These are phyloP conservation scores for Mortierella sp. DNA, from an alignment of 371 early-diverging fungal genomes.

Conservation along the genomic window DNA sequence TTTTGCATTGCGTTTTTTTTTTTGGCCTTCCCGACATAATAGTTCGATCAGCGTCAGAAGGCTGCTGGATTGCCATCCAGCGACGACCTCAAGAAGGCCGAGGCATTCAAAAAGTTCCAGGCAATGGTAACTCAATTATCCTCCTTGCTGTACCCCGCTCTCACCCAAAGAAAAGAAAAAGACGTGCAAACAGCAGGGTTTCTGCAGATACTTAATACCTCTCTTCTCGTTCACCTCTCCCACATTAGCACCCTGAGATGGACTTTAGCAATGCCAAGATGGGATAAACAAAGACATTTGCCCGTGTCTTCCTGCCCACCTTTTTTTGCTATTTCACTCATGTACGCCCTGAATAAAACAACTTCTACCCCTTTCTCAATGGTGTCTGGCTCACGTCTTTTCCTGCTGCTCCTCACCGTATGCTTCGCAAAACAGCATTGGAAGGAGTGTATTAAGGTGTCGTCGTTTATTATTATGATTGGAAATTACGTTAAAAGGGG, in stretches of 20 bases:
- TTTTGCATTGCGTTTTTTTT: not conserved
- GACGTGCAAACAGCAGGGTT: not conserved
- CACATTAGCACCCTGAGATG: slow-evolving; percentile 47
- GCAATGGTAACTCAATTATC: slow-evolving; percentile 48
- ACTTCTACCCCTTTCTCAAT: not conserved
- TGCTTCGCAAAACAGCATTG: too few relatives aligned
- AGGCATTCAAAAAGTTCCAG: slow-evolving; percentile 86
- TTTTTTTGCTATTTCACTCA: too few relatives aligned
- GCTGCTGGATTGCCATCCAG: slow-evolving; percentile 85
- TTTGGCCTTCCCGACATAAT: slow-evolving; percentile 8
- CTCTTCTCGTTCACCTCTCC: not conserved
- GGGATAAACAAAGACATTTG: slow-evolving; percentile 21
- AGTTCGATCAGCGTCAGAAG: slow-evolving; percentile 96
- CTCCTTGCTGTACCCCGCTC: not conserved
- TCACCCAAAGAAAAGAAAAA: not conserved
- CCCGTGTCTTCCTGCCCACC: too few relatives aligned
- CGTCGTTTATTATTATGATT: too few relatives aligned
- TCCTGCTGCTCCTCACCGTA: too few relatives aligned
- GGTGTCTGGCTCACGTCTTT: too few relatives aligned
- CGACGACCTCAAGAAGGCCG: slow-evolving; percentile 85
- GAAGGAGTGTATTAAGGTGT: not conserved
- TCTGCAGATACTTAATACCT: not conserved
- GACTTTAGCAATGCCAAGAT: slow-evolving; percentile 55
- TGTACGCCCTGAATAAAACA: not conserved
- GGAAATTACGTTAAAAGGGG: too few relatives aligned